Base-by-base conservation (phyloP, 768 basidiomycete species). In the Trametes sanguinea region DNA sequence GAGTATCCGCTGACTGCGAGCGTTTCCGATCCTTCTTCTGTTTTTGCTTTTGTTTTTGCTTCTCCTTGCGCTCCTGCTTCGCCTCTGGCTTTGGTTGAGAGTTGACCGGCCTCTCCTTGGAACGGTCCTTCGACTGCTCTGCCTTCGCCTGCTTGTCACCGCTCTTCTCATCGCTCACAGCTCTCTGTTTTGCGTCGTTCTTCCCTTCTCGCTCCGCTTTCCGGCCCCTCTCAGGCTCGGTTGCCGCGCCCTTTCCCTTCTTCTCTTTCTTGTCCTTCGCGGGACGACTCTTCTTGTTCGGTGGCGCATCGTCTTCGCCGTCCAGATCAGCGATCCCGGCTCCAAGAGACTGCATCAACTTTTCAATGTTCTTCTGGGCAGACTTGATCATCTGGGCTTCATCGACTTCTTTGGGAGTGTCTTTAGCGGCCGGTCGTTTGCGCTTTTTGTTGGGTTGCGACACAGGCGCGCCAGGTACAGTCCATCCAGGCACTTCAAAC, bases 401-500 rank as follows among this genome's bases (percentile, higher is more conserved):
- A 42, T 65, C 61, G 30, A 64, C 61, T n/a, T 42, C 61, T 11
- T 71, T 37, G 6, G 35, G 62, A 0, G 37, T 3, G 3, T 60
- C 54, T 17, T 60, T 48, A 10, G 46, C 11, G 3, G 44, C 14
- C 6, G 60, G 52, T 6, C 75, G 69, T 60, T 76, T 77, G 16
- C 74, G 70, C 45, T 75, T 75, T 47, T 65, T 72, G 29, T 60
- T 37, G 1, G 68, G 37, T 7, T 62, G 54, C 2, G 65, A 11
- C 2, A 68, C 59, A 1, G 69, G 69, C 7, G 67, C 67, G 13
- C 59, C 9, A 3, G 72, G 73, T 6, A 76, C 68, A 22, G 65
- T 60, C 76, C 76, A 76, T 7, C 75, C 76, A 13, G 76, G 74
- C 10, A 75, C 74, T 44, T 74, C 70, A 61, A 76, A 76, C 10